Conservation (phyloP, 129 eudicot species). For the Kitagawia praeruptora region DNA sequence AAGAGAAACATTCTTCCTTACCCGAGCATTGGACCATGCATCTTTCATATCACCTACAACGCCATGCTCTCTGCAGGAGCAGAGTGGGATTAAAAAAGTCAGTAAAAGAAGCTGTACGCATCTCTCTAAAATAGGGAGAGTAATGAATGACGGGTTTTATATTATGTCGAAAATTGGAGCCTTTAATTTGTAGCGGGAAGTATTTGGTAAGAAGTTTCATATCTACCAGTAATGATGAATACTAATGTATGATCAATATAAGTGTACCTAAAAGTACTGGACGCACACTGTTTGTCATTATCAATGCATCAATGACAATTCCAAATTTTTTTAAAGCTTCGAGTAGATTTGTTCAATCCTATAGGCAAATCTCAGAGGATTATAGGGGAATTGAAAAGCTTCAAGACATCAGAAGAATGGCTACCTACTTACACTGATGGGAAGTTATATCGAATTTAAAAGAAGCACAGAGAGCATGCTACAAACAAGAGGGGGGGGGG, state of each 20-base stretch:
- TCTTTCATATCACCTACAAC: constrained; percentile 98
- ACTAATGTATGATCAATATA: background rate
- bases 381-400: background rate
- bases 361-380: background rate
- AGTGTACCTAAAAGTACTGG: background rate
- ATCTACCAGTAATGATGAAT: background rate
- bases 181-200: background rate
- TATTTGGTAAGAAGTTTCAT: background rate
- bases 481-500: no score
- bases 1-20: constrained; percentile 79
- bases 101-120: background rate
- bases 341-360: background rate
- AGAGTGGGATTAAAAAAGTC: background rate
- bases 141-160: background rate
- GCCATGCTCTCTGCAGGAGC: constrained; percentile 77
- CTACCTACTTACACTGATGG: background rate
- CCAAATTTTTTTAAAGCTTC: background rate
- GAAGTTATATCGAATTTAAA: no score
- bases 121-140: background rate
- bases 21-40: constrained; percentile 95
- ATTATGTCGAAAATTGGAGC: background rate
- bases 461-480: no score
- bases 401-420: background rate
- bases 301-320: background rate
- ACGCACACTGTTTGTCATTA: background rate